These are phyloP conservation scores for Cetradonia linearis DNA, from an alignment of 495 filamentous ascomycete genomes.

Conservation along the genomic window DNA sequence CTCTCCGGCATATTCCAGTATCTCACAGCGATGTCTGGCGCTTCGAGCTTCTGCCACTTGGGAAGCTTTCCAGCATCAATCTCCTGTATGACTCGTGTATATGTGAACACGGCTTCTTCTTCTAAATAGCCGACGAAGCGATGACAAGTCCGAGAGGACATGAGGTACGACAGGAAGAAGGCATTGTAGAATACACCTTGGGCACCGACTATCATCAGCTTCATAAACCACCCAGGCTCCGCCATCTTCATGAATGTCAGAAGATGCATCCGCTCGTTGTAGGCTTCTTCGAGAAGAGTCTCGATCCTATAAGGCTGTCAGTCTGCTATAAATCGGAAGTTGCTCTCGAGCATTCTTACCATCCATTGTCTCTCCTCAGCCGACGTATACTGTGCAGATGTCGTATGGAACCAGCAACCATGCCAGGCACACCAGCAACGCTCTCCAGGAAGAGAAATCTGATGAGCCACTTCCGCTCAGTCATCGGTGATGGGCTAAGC, in stretches of 20 bases:
- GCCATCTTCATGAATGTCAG: constrained; percentile 90
- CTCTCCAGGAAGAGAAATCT: constrained; percentile 90
- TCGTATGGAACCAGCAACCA: constrained; percentile 90
- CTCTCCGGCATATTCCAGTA: constrained; percentile 94
- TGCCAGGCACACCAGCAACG: constrained; percentile 89
- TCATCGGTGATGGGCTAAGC: constrained; percentile 47
- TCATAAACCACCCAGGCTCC: constrained; percentile 84
- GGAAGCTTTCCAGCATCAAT: constrained; percentile 75
- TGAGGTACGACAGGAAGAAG: constrained; percentile 80
- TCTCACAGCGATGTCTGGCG: constrained; percentile 75
- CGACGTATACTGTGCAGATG: constrained; percentile 74
- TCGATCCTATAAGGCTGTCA: constrained; percentile 55
- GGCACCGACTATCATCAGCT: constrained; percentile 70
- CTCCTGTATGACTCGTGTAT: constrained; percentile 76
- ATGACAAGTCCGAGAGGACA: constrained; percentile 83
- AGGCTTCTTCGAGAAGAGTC: constrained; percentile 84
- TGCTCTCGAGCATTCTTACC: constrained; percentile 37
- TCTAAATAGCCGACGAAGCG: constrained; percentile 96
- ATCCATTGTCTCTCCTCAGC: constrained; percentile 90
- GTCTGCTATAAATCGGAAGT: not conserved
- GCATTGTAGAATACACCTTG: constrained; percentile 90
- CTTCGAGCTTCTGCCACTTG: constrained; percentile 66
- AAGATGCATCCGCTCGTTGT: constrained; percentile 95
- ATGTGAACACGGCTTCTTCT: constrained; percentile 93
- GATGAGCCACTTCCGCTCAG: constrained; percentile 64